Evolutionary conservation across 352 stramenopile species (phyloP).

Genomic region (Pythium inflatum): DNA sequence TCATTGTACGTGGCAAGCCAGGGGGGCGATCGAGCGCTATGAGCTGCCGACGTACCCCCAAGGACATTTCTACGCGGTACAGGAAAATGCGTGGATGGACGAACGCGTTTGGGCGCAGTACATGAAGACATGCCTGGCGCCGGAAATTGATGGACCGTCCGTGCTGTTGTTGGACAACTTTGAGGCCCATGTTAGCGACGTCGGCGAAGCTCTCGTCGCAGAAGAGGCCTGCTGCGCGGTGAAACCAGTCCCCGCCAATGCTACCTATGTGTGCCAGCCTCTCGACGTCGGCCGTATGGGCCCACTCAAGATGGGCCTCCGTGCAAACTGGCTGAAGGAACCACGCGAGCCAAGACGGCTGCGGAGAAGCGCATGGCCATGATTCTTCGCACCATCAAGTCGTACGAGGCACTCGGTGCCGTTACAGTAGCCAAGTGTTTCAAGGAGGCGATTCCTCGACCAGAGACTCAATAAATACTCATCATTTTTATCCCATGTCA

Average conservation of each 20-base stretch:
- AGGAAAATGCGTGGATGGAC: constrained; percentile 37
- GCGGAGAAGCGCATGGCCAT: neutral
- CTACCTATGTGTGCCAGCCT: neutral
- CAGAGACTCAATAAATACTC: no score
- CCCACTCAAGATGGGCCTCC: neutral
- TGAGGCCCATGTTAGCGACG: constrained; percentile 27
- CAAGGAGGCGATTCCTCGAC: no score
- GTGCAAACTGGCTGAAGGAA: neutral
- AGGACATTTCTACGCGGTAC: constrained; percentile 26
- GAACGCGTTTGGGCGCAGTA: constrained; percentile 13
- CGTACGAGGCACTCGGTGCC: no score
- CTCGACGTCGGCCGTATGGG: neutral
- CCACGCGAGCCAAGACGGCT: neutral
- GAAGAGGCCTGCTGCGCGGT: neutral
- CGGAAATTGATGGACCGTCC: neutral
- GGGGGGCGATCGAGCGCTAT: constrained; percentile 23
- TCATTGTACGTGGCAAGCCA: constrained; percentile 24
- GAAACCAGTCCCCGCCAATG: neutral
- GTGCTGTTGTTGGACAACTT: constrained; percentile 35
- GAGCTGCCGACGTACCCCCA: constrained; percentile 27
- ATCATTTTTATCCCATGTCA: no score
- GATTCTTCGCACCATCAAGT: neutral
- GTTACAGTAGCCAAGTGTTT: no score
- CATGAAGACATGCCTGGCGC: constrained; percentile 5
- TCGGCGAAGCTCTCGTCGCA: neutral